Base-by-base conservation (phyloP, 2,329 filamentous ascomycete species). In the Ophiostoma populinum region DNA sequence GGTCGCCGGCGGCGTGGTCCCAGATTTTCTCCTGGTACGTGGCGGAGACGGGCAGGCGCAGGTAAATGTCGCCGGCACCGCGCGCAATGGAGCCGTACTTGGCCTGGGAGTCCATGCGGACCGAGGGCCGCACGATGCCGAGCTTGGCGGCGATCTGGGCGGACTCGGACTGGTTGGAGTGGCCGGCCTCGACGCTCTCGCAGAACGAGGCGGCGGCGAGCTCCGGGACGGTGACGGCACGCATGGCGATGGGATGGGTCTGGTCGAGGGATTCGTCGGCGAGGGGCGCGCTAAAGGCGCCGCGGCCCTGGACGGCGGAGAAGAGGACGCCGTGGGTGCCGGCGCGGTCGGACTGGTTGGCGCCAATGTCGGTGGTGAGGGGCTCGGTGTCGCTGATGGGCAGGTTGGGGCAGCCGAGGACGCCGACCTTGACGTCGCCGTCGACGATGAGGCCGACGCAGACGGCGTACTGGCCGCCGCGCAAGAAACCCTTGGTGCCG, bases 1-100 rank as follows among this genome's bases (percentile, higher is more conserved):
- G 60, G 49, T 93, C 86, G 26, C 90, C 90, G 10, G 87, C 90
- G 13, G 90, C 90, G 55, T 98, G 90, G 53, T 98, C 90, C 90
- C 90, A 98, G 46, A 98, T 98, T 71, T 98, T 98, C 67, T 98
- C 90, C 55, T 92, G 75, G 60, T 98, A 98, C 36, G 78, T 76
- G 53, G 72, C 80, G 40, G 51, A 54, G 5, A 82, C 78, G 4
- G 90, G 90, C 39, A 98, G 61, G 36, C 92, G 72, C 39, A 98
- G 68, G 59, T 98, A 98, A 45, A 98, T 76, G 51, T 98, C 90
- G 33, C 86, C 90, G 5, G 86, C 85, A 30, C 90, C 90, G 43
- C 90, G 70, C 24, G 90, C 90, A 52, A 98, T 92, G 24, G 81
- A 90, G 42, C 78, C 87, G 58, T 98, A 98, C 59, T 98, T 98